Evolutionary conservation across 2,329 filamentous ascomycete genomes (phyloP), one percentile per base, ranked within the genome.

Genomic region (Diaporthe citri): DNA sequence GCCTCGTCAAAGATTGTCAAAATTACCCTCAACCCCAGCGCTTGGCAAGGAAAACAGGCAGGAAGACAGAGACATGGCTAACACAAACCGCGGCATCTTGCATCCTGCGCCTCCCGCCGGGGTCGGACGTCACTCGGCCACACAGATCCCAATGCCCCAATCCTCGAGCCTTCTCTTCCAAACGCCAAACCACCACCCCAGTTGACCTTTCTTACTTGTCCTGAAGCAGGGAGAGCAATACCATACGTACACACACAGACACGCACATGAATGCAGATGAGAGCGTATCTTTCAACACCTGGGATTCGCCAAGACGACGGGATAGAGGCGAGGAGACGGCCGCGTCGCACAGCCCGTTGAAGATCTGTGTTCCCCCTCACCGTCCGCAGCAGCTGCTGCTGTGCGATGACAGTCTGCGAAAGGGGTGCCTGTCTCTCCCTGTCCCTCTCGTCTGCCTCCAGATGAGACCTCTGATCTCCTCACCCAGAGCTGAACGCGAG

Each of bases 41-140:
- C 17, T 25, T n/a, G 31, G n/a, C 41, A 39, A 56, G 56, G 36
- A 34, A 52, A 31, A 4, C n/a, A 39, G 57, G 51, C 28, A n/a
- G 52, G 2, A 52, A 72, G 22, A 64, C 43, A 75, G 74, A 75
- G 70, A 75, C 70, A 75, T 70, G 74, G 55, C 62, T 73, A 34
- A 73, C 55, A 69, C 74, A 72, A 28, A 64, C 20, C 43, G 22
- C 70, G 74, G 74, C 62, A 75, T 59, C 70, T 28, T 51, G 70
- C 74, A 75, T 75, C 43, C 36, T 46, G 34, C 66, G 25, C 56
- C 56, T 67, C 70, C 69, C 66, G 48, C 69, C 51, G 13, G 17
- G 13, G 25, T 7, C n/a, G 15, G 25, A 8, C 64, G 60, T 67
- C 41, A 70, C 72, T n/a, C 36, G 10, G n/a, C 17, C 69, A 48